Percentiles rank a stretch among this genome's conserved stretches.
phyloP scores from a whole-genome alignment of 208 protist species.

The Spongospora subterranea region DNA sequence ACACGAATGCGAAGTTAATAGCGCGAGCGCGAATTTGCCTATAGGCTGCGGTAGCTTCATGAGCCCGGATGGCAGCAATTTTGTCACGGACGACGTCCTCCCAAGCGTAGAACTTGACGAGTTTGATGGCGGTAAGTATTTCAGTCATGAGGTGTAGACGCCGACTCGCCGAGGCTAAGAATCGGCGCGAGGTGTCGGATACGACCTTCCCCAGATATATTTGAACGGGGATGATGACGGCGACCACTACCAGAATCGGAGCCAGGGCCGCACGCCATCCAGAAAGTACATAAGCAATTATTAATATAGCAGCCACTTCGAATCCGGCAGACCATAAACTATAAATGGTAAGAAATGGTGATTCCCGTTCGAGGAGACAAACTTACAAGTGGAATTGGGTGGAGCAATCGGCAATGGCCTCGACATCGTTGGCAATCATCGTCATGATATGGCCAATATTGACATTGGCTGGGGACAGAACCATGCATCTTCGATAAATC shows the following conservation, averaged over 20 bases:
- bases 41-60: slow-evolving; percentile 55
- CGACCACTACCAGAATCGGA: neutral
- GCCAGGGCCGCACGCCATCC: neutral
- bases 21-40: neutral
- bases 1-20: slow-evolving; percentile 61
- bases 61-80: slow-evolving; percentile 22
- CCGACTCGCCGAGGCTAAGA: neutral
- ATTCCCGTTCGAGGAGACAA: neutral
- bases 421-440: slow-evolving; percentile 15
- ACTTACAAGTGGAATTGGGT: slow-evolving; percentile 52
- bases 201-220: slow-evolving; percentile 34
- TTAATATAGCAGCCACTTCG: neutral
- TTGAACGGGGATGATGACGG: slow-evolving; percentile 26
- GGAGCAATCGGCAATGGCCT: neutral
- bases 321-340: slow-evolving; percentile 37
- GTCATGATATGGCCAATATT: slow-evolving; percentile 47
- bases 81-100: slow-evolving; percentile 56
- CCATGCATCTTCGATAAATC: neutral
- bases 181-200: neutral
- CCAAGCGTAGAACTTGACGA: slow-evolving; percentile 71
- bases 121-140: slow-evolving; percentile 60
- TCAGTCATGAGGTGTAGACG: slow-evolving; percentile 59
- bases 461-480: slow-evolving; percentile 25
- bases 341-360: slow-evolving; percentile 4
- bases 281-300: neutral